Evolutionary conservation across 768 basidiomycete genomes (phyloP).

Genomic region (Dictyophora rubrovolvata): DNA sequence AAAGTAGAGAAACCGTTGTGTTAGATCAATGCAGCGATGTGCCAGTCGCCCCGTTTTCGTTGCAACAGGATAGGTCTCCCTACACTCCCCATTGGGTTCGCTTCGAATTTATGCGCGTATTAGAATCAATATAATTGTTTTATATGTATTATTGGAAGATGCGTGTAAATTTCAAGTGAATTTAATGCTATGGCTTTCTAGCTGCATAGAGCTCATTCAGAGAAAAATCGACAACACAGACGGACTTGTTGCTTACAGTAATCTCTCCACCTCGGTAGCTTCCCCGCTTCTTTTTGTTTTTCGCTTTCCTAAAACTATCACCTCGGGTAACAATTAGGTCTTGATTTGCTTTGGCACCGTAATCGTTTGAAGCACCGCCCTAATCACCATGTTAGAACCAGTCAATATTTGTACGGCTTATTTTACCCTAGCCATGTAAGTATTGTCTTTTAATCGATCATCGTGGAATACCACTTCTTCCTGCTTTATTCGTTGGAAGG

Average conservation of each 20-base stretch:
- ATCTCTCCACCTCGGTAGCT: constrained; percentile 94
- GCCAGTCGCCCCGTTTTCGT: neutral
- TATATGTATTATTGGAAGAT: neutral
- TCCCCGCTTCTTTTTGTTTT: constrained; percentile 98
- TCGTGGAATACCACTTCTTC: constrained; percentile 43
- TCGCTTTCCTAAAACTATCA: constrained; percentile 94
- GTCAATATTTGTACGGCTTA: constrained; percentile 11
- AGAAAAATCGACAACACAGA: neutral
- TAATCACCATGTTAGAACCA: constrained; percentile 18
- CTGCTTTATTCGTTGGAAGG: constrained; percentile 73
- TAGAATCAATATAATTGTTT: constrained; percentile 5
- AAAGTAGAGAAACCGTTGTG: neutral
- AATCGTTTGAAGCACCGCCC: constrained; percentile 66
- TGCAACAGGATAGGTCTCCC: neutral
- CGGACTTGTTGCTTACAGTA: constrained; percentile 44
- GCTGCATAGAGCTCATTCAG: constrained; percentile 27
- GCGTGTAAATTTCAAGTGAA: constrained; percentile 32
- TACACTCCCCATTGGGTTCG: neutral
- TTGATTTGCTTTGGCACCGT: constrained; percentile 73
- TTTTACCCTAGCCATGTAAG: constrained; percentile 67
- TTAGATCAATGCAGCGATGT: neutral
- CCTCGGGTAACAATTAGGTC: constrained; percentile 92
- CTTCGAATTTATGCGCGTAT: neutral
- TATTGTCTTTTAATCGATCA: constrained; percentile 53
- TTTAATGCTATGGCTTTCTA: constrained; percentile 83